These are phyloP conservation scores for Raphanus hybrid DNA, from an alignment of 441 rosid genomes.

Conservation along the genomic window DNA sequence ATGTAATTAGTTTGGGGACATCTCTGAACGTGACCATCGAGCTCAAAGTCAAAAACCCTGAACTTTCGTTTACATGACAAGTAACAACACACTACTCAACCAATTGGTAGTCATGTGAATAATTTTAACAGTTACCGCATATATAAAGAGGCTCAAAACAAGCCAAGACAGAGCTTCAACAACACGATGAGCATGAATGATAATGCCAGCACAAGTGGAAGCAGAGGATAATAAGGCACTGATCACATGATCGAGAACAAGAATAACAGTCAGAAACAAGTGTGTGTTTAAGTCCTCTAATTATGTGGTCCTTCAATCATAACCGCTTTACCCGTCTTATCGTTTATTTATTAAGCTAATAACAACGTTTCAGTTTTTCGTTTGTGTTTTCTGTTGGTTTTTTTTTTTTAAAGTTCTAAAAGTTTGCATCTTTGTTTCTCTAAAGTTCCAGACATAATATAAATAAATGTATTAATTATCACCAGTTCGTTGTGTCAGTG, in stretches of 20 bases:
- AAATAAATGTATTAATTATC: neutral
- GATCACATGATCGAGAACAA: neutral
- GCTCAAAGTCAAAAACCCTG: neutral
- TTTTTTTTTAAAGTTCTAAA: neutral
- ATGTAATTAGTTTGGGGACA: conserved; percentile 1
- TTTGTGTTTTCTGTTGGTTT: neutral
- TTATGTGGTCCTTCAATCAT: conserved; percentile 4
- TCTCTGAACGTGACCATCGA: neutral
- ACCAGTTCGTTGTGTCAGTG: neutral
- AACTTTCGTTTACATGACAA: neutral
- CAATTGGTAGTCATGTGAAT: conserved; percentile 1
- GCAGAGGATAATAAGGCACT: neutral
- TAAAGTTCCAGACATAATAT: neutral
- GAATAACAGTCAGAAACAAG: neutral
- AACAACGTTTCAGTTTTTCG: conserved; percentile 8
- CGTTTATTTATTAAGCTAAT: neutral
- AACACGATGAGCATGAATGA: conserved; percentile 3
- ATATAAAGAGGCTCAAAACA: conserved; percentile 14
- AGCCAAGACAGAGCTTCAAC: conserved; percentile 8
- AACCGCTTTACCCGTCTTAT: neutral
- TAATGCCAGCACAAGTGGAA: conserved; percentile 8
- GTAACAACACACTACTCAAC: neutral
- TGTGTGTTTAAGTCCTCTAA: neutral
- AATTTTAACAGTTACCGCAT: neutral
- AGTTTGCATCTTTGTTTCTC: neutral